Percentiles rank a stretch among this genome's conserved stretches.
These are phyloP conservation scores for Spongiforma sp. DNA, from an alignment of 1,284 basidiomycete genomes.

Conservation along the genomic window DNA sequence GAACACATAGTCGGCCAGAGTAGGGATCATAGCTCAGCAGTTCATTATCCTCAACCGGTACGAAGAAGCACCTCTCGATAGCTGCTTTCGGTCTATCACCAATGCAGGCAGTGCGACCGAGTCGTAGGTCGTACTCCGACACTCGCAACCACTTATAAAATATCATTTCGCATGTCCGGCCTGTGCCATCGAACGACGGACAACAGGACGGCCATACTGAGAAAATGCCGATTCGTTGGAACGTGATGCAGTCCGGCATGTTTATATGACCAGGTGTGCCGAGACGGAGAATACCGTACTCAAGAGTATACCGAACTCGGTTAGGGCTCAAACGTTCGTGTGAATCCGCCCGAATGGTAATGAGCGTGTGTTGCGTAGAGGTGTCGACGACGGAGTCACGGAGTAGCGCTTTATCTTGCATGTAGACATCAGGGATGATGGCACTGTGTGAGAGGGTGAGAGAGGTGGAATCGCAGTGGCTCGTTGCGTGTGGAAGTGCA, in stretches of 20 bases:
- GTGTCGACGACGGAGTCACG: conserved; percentile 18
- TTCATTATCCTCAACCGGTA: conserved; percentile 5
- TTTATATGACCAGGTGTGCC: not conserved
- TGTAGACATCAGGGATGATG: no score
- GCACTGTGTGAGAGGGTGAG: no score
- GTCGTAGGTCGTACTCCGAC: conserved; percentile 24
- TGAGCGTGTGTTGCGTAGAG: conserved; percentile 14
- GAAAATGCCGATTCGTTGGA: not conserved
- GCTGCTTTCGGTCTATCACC: not conserved
- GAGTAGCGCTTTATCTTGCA: no score
- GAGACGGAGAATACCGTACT: conserved; percentile 16
- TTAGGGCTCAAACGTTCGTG: conserved; percentile 3
- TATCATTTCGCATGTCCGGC: not conserved
- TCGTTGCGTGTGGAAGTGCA: no score
- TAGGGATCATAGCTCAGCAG: conserved; percentile 31
- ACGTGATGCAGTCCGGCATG: conserved; percentile 5
- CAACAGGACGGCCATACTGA: conserved; percentile 2
- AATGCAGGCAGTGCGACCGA: no score
- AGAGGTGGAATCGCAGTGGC: no score
- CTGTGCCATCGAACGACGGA: conserved; percentile 21
- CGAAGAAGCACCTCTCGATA: conserved; percentile 4
- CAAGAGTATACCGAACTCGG: not conserved
- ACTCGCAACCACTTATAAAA: conserved; percentile 2
- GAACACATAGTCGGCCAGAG: conserved; percentile 23
- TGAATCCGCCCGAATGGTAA: conserved; percentile 13